Base-by-base conservation (phyloP, 257 asterid genomes). In the Petrea volubilis region DNA sequence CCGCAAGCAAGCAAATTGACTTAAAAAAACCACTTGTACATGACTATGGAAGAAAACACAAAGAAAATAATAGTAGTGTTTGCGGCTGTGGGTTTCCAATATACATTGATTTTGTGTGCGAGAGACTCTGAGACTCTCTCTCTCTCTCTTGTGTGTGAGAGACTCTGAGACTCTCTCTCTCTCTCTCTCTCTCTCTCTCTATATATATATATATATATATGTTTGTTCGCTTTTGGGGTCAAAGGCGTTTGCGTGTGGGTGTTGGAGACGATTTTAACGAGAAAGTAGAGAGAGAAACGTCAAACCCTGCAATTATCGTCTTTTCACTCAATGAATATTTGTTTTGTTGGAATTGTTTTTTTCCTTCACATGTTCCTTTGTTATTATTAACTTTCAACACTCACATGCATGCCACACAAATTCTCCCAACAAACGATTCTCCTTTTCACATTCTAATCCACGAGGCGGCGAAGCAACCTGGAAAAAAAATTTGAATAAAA, bases 191-290 rank as follows among this genome's bases (percentile, higher is more conserved):
- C n/a, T n/a, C n/a, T 33, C 5, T 33, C 0, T 33, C 0, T 33
- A 33, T 33, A 2, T 33, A 33, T 33, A 33, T 33, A 33, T 33
- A 8, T 33, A n/a, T 1, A 33, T 33, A 2, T 40, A 15, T 20
- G 53, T 29, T 40, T 18, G 41, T 74, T 7, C 46, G 53, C 23
- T 3, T 71, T 51, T n/a, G 74, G 79, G 75, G 85, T 82, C 85
- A 78, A 85, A 85, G 73, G 85, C 72, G 82, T 62, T 88, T 81
- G 91, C 89, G 89, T 88, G 94, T 76, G 77, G 77, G 83, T 15
- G 74, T 81, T 33, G 79, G 64, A 68, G 77, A 68, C 76, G 71
- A 52, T 79, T 76, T 83, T 40, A 56, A 67, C 79, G 78, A 61
- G 38, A 49, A 59, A 57, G 71, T 43, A 69, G 27, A 70, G 69